These are phyloP conservation scores for Pythium coloratum DNA, from an alignment of 352 stramenopile species.

Conservation along the genomic window DNA sequence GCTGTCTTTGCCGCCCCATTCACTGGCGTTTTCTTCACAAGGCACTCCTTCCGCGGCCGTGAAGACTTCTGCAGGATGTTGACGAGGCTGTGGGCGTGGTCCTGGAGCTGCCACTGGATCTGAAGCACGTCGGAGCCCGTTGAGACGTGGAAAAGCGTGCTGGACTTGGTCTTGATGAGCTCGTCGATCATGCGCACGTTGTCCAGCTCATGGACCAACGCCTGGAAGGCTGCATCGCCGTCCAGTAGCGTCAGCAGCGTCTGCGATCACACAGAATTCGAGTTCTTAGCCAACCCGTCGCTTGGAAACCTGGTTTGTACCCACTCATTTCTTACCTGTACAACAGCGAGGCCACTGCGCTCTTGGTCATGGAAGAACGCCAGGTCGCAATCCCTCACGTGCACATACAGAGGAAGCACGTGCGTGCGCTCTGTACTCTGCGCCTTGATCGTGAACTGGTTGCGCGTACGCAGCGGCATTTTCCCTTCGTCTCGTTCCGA, in stretches of 20 bases:
- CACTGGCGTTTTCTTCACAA: conserved; percentile 14
- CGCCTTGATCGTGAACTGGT: conserved; percentile 57
- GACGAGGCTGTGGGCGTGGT: conserved; percentile 46
- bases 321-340: conserved; percentile 36
- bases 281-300: neutral
- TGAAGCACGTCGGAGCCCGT: conserved; percentile 30
- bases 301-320: neutral
- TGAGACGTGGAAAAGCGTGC: conserved; percentile 26
- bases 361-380: conserved; percentile 47
- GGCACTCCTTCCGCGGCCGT: conserved; percentile 28
- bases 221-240: conserved; percentile 51
- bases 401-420: conserved; percentile 53
- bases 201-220: conserved; percentile 52
- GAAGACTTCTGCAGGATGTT: conserved; percentile 43
- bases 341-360: conserved; percentile 22
- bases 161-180: conserved; percentile 44
- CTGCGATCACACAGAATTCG: conserved; percentile 6
- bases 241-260: conserved; percentile 42
- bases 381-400: conserved; percentile 60
- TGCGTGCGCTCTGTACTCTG: conserved; percentile 49
- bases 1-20: neutral
- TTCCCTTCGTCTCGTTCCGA: neutral
- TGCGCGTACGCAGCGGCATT: conserved; percentile 54
- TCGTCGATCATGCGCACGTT: conserved; percentile 39
- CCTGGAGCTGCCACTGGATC: conserved; percentile 60